These are phyloP conservation scores for Citrus cavaleriei DNA, from an alignment of 345 rosid species.

Conservation along the genomic window DNA sequence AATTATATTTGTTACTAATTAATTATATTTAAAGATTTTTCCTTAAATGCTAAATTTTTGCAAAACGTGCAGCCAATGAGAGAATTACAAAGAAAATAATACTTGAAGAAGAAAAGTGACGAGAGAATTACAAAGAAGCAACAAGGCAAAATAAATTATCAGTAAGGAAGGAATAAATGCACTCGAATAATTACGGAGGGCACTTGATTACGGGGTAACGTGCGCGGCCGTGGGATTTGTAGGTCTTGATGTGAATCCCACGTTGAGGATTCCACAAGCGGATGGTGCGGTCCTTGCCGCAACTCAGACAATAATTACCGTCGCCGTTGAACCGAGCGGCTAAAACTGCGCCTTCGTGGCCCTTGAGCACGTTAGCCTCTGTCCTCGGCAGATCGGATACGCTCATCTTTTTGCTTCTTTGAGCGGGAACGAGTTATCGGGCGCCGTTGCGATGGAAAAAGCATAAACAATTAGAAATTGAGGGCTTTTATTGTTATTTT, in stretches of 20 bases:
- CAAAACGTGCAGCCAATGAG: no score
- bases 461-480: background rate
- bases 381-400: slow-evolving; percentile 52
- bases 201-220: slow-evolving; percentile 58
- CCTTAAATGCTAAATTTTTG: no score
- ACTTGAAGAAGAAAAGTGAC: no score
- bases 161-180: no score
- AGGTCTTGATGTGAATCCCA: slow-evolving; percentile 87
- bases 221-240: slow-evolving; percentile 97
- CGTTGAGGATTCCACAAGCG: slow-evolving; percentile 99
- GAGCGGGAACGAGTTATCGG: background rate
- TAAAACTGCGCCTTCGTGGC: slow-evolving; percentile 80
- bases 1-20: no score
- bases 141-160: no score
- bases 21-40: no score
- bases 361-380: slow-evolving; percentile 61
- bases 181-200: no score
- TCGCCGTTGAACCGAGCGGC: slow-evolving; percentile 91
- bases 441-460: background rate
- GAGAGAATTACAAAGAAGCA: no score
- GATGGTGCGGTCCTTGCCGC: slow-evolving; percentile 96
- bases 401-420: slow-evolving; percentile 33
- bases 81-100: no score
- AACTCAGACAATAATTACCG: slow-evolving; percentile 87
- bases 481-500: no score